Evolutionary conservation across 2,329 filamentous ascomycete genomes (phyloP), one percentile per base, ranked within the genome.

Genomic region (Alternaria burnsii): DNA sequence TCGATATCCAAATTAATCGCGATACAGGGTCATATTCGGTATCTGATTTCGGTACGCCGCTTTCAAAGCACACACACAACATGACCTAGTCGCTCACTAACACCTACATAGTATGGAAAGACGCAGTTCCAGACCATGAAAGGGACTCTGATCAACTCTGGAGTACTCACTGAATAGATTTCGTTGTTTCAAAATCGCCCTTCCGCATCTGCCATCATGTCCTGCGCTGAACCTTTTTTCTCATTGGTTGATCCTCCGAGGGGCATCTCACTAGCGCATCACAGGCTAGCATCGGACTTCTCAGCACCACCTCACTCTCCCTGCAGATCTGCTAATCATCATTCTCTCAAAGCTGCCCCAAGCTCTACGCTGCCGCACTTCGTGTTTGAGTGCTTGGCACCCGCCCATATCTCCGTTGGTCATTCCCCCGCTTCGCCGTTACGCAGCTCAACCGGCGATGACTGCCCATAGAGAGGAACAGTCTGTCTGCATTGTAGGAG

Each of bases 41-140:
- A 84, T 59, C 67, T 84, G 46, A 79, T 83, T 20, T 83, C 82
- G 8, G 80, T 82, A 73, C 59, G 76, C 50, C 28, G 5, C 30
- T 14, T 41, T 22, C 14, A 10, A n/a, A 20, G 38, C 20, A 16
- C 36, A 43, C 36, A 43, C 41, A 30, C 38, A 32, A 18, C 44
- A 20, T 22, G 4, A 9, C 43, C 12, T 3, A 12, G n/a, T 36
- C 32, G 4, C 30, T 56, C 34, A 58, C 63, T 63, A 36, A 61
- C 54, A 16, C 38, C 16, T 26, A 0, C 20, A 11, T 57, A 82
- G 77, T 81, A 76, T 18, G 83, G 83, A 14, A 84, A 83, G 71
- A 84, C 82, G 12, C 80, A 85, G 62, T 81, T 84, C 36, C 82
- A 84, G 62, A 76, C 77, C 14, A 83, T 85, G 81, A 81, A 78